Percentiles rank a stretch among this genome's conserved stretches.
Evolutionary conservation across 169 alveolate genomes (phyloP).

Genomic region (Eimeria necatrix): DNA sequence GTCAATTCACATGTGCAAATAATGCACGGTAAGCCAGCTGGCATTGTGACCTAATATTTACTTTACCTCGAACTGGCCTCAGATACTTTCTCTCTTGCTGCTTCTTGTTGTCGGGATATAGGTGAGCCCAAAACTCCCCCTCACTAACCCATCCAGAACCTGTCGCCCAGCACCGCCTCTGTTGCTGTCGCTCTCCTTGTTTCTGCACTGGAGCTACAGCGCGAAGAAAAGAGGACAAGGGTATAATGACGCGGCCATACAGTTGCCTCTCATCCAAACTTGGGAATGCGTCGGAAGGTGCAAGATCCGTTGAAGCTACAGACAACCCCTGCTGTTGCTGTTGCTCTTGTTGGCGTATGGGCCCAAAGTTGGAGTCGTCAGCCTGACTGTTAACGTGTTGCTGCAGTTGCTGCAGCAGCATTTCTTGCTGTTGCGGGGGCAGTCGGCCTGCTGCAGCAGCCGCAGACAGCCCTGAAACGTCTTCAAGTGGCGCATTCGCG

Average conservation of each 20-base stretch:
- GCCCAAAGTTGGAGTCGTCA: neutral
- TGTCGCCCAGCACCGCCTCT: neutral
- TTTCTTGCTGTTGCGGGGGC: conserved; percentile 25
- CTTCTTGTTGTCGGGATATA: conserved; percentile 77
- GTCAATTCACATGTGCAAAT: no score
- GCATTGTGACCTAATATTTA: no score
- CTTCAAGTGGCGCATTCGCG: conserved; percentile 4
- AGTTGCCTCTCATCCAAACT: conserved; percentile 19
- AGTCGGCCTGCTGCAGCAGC: conserved; percentile 27
- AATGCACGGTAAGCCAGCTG: no score
- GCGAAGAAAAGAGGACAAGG: conserved; percentile 68
- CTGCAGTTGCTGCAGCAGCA: conserved; percentile 14
- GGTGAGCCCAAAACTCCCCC: conserved; percentile 79
- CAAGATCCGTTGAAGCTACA: neutral
- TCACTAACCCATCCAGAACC: conserved; percentile 57
- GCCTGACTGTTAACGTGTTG: neutral
- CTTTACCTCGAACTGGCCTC: conserved; percentile 75
- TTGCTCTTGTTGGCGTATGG: conserved; percentile 25
- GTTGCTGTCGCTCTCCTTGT: conserved; percentile 5
- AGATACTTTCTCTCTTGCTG: conserved; percentile 68
- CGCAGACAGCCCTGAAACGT: neutral
- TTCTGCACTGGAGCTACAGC: conserved; percentile 49
- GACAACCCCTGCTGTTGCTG: conserved; percentile 33
- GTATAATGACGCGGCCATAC: conserved; percentile 78
- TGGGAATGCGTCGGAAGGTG: neutral